Evolutionary conservation across 2,329 filamentous ascomycete species (phyloP), one percentile per base, ranked within the genome.

Genomic region (Dichotomopilus funicola): DNA sequence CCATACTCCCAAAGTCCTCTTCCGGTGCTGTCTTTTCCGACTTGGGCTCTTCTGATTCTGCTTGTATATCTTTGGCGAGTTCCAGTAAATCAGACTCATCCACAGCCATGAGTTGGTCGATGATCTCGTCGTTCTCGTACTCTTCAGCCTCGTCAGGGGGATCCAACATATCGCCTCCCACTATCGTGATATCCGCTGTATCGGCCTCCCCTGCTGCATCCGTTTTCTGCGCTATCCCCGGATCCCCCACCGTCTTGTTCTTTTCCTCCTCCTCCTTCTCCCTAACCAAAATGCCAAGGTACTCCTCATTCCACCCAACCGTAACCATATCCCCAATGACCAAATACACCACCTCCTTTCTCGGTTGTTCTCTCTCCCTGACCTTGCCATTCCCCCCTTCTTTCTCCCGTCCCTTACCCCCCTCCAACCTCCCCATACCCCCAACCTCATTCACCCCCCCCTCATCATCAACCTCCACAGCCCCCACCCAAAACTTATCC

Each of bases 231-330:
- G 12, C 49, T 27, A 34, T 5, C 4, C 37, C 6, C 45, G 41
- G 0, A 19, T 13, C n/a, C 40, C 36, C n/a, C 37, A 45, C 12
- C 43, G 19, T 34, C 31, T 13, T 37, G 12, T 1, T 31, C 19
- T 49, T 33, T 27, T 31, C 40, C 13, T 1, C 19, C 27, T 49
- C 49, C 35, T 51, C 44, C 36, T 40, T 48, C 37, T 59, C 51
- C n/a, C 42, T 52, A 35, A 57, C 54, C 10, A 64, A 51, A 19
- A 66, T 57, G 19, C 66, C 63, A 51, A 71, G 41, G 51, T 75
- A 74, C 2, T 68, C 65, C 37, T 73, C 71, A 57, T 78, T 74
- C 75, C 76, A 79, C 2, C 79, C 78, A 8, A 80, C 65, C 0
- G 74, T 69, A 9, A 66, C 62, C 13, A 80, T 60, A 48, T 78